These are phyloP conservation scores for Phytophthora pseudosyringae DNA, from an alignment of 352 stramenopile species.

Conservation along the genomic window DNA sequence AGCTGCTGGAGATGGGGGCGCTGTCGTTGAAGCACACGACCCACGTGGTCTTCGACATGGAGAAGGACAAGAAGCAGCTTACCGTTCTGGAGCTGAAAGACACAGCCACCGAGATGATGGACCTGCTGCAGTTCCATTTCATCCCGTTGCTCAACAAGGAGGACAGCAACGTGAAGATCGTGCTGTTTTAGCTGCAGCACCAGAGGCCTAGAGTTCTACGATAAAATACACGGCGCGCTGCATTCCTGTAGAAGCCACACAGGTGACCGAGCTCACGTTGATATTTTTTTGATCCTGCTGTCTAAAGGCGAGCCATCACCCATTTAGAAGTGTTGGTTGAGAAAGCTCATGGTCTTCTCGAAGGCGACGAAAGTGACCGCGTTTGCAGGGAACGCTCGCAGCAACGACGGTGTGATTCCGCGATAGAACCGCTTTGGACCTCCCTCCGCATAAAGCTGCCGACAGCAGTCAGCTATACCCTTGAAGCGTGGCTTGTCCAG, in stretches of 20 bases:
- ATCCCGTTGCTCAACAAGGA: conserved; percentile 59
- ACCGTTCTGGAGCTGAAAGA: conserved; percentile 88
- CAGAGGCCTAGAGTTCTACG: conserved; percentile 8
- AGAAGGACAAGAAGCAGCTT: conserved; percentile 89
- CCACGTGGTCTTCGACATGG: conserved; percentile 86
- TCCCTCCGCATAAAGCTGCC: conserved; percentile 74
- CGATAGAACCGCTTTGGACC: conserved; percentile 75
- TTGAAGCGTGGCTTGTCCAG: conserved; percentile 75
- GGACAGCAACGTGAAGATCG: conserved; percentile 68
- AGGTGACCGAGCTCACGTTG: background rate
- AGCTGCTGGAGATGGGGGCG: conserved; percentile 76
- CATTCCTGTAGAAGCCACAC: background rate
- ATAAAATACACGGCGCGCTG: conserved; percentile 13
- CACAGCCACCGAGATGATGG: conserved; percentile 80
- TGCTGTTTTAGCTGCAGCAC: conserved; percentile 60
- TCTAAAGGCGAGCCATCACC: background rate
- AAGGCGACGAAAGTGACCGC: conserved; percentile 89
- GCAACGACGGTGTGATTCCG: conserved; percentile 77
- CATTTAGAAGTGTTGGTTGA: conserved; percentile 76
- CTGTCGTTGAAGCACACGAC: conserved; percentile 83
- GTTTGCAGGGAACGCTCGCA: conserved; percentile 82
- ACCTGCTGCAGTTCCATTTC: conserved; percentile 81
- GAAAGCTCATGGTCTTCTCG: conserved; percentile 78
- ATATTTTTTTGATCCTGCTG: conserved; percentile 13
- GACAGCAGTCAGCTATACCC: conserved; percentile 71